Percentiles rank a stretch among this genome's conserved stretches.
phyloP scores from a whole-genome alignment of 2,329 filamentous ascomycete genomes.

The Calonectria montana region DNA sequence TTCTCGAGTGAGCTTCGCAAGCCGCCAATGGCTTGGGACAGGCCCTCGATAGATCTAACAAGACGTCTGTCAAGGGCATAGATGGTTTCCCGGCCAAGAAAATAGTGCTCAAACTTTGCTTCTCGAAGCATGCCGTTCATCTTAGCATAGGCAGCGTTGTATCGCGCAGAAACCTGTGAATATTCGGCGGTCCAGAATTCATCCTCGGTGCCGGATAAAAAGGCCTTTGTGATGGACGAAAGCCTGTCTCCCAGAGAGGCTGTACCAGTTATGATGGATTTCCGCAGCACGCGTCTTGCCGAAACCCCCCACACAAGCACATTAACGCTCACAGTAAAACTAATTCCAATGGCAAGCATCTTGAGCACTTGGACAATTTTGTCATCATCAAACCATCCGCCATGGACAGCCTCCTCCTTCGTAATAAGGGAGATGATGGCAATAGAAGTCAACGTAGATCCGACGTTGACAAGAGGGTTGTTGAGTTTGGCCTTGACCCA shows the following conservation, averaged over 20 bases:
- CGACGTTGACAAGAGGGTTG: slow-evolving; percentile 84
- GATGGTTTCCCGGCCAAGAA: slow-evolving; percentile 81
- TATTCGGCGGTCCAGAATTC: slow-evolving; percentile 78
- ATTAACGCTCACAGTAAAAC: slow-evolving; percentile 78
- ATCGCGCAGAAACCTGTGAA: slow-evolving; percentile 68
- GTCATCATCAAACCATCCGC: slow-evolving; percentile 81
- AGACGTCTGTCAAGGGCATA: slow-evolving; percentile 84
- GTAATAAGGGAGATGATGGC: slow-evolving; percentile 91
- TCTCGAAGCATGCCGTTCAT: slow-evolving; percentile 85
- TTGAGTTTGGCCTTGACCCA: slow-evolving; percentile 87
- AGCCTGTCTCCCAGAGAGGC: slow-evolving; percentile 84
- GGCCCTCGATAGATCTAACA: slow-evolving; percentile 84
- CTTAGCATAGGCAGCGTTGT: slow-evolving; percentile 74
- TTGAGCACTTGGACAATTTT: slow-evolving; percentile 87
- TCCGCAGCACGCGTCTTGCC: slow-evolving; percentile 78
- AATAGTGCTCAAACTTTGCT: slow-evolving; percentile 89
- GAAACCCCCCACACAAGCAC: slow-evolving; percentile 82
- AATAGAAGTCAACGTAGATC: slow-evolving; percentile 86
- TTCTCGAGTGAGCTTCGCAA: slow-evolving; percentile 73
- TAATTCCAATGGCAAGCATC: slow-evolving; percentile 84
- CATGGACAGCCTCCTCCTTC: slow-evolving; percentile 89
- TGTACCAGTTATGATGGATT: slow-evolving; percentile 78
- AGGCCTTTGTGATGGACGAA: slow-evolving; percentile 82
- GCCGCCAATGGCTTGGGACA: slow-evolving; percentile 91
- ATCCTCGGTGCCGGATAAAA: slow-evolving; percentile 84